Percentiles rank a stretch among this genome's conserved stretches.
Conservation (phyloP, 805 yeast genomes). For the Wickerhamomyces pijperi region DNA sequence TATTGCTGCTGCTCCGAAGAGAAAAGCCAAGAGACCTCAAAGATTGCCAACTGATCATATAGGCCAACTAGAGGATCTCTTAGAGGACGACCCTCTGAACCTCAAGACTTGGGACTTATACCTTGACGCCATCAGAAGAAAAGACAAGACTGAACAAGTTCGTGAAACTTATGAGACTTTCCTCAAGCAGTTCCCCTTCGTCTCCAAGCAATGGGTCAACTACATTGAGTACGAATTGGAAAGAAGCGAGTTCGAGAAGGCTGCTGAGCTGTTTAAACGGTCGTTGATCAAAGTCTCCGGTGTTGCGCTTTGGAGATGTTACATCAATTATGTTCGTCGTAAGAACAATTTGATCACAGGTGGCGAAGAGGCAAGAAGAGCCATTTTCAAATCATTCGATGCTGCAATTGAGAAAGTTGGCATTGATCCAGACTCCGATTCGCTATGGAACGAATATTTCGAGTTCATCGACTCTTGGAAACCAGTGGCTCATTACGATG, state of each 20-base stretch:
- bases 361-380: slow-evolving; percentile 67
- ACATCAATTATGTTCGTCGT: slow-evolving; percentile 67
- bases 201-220: slow-evolving; percentile 63
- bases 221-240: slow-evolving; percentile 57
- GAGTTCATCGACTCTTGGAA: slow-evolving; percentile 69
- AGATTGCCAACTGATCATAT: slow-evolving; percentile 33
- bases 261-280: slow-evolving; percentile 53
- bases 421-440: slow-evolving; percentile 57
- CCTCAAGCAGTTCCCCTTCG: slow-evolving; percentile 53
- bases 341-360: slow-evolving; percentile 61
- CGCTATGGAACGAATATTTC: slow-evolving; percentile 76
- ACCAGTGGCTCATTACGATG: slow-evolving; percentile 75
- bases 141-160: slow-evolving; percentile 51
- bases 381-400: slow-evolving; percentile 73
- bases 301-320: slow-evolving; percentile 64
- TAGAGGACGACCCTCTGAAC: slow-evolving; percentile 42
- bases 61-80: slow-evolving; percentile 46
- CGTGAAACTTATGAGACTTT: slow-evolving; percentile 48
- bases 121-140: slow-evolving; percentile 33
- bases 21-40: slow-evolving; percentile 7
- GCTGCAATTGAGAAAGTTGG: slow-evolving; percentile 74
- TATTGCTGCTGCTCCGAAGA: neutral
- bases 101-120: slow-evolving; percentile 46
- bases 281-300: slow-evolving; percentile 53
- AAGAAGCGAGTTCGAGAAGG: slow-evolving; percentile 54